phyloP scores from a whole-genome alignment of 371 early-diverging fungal species.

The Enteropsectra breve region DNA sequence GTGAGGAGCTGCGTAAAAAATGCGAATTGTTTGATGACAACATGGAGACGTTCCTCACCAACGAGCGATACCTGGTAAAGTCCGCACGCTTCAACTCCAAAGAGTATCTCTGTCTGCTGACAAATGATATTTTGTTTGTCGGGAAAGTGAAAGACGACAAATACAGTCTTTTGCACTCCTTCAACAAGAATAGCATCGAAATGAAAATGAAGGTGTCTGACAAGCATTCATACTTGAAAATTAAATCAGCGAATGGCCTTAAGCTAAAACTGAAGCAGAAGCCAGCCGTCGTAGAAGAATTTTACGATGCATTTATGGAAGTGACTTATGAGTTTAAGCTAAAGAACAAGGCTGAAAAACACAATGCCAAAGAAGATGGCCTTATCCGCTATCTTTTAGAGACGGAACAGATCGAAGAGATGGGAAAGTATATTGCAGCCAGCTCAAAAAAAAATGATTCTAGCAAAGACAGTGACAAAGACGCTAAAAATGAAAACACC shows the following conservation, averaged over 20 bases:
- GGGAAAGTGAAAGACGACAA: slow-evolving; percentile 26
- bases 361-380: no score
- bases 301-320: slow-evolving; percentile 10
- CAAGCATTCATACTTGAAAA: not conserved
- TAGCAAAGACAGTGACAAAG: slow-evolving; percentile 7
- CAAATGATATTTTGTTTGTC: slow-evolving; percentile 50
- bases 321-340: slow-evolving; percentile 17
- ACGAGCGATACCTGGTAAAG: slow-evolving; percentile 27
- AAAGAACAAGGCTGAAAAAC: no score
- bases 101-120: slow-evolving; percentile 23
- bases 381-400: no score
- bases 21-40: slow-evolving; percentile 30
- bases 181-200: slow-evolving; percentile 25
- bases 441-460: not conserved
- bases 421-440: slow-evolving; percentile 23
- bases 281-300: not conserved
- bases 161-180: slow-evolving; percentile 35
- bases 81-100: slow-evolving; percentile 24
- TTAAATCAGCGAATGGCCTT: not conserved
- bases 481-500: slow-evolving; percentile 29
- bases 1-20: slow-evolving; percentile 17
- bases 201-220: not conserved
- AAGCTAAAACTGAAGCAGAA: slow-evolving; percentile 4
- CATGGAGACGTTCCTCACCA: slow-evolving; percentile 26
- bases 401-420: slow-evolving; percentile 12